These are phyloP conservation scores for Friedmanniomyces endolithicus DNA, from an alignment of 495 filamentous ascomycete genomes.

Conservation along the genomic window DNA sequence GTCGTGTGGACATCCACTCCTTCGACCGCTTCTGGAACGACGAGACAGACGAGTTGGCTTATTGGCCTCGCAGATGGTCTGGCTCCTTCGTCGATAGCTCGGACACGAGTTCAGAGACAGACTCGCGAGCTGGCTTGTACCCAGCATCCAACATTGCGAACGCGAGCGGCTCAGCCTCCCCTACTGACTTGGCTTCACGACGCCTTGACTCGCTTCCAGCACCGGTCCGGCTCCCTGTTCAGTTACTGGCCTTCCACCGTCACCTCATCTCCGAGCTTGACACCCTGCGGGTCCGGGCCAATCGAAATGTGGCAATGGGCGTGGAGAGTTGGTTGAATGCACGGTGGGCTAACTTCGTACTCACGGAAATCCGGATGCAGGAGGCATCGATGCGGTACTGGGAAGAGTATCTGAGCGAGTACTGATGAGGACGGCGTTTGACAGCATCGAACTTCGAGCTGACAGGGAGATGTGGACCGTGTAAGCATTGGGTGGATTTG, in stretches of 20 bases:
- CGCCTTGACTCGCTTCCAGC: neutral
- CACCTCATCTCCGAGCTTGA: neutral
- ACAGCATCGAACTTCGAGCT: neutral
- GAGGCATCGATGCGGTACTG: neutral
- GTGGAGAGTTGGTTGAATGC: neutral
- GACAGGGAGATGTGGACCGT: neutral
- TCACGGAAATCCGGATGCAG: neutral
- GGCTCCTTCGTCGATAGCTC: neutral
- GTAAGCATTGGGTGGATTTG: neutral
- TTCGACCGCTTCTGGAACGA: neutral
- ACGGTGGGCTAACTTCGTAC: neutral
- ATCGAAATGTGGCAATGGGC: neutral
- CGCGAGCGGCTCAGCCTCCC: neutral
- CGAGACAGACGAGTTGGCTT: neutral
- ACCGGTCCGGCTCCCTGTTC: neutral
- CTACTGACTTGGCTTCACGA: neutral
- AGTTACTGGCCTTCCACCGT: neutral
- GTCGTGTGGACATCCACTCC: neutral
- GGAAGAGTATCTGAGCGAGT: neutral
- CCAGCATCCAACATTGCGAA: neutral
- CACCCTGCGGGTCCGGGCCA: neutral
- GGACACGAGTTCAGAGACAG: too few species aligned
- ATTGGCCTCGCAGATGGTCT: neutral
- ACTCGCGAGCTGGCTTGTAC: neutral
- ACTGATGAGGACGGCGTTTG: neutral